A percentile compares a stretch with the other conserved stretches of the same genome.
phyloP scores from a whole-genome alignment of 352 stramenopile genomes.

The Phytophthora tubulina region DNA sequence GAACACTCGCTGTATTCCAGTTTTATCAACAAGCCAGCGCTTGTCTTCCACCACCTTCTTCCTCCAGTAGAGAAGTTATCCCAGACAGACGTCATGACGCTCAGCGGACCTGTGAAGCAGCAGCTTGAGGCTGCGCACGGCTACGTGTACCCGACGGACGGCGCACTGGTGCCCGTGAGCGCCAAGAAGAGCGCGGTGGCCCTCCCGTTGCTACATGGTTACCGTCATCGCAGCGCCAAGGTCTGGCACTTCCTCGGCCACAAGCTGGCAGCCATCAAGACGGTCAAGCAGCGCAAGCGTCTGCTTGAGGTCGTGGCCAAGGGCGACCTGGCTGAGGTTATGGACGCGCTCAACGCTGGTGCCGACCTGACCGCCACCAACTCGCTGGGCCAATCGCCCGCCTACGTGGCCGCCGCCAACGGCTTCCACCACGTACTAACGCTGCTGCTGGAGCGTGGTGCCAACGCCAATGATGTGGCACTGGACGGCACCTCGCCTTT shows the following conservation, averaged over 20 bases:
- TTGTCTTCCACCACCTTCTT: conserved; percentile 24
- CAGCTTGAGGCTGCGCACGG: conserved; percentile 51
- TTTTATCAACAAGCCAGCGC: conserved; percentile 30
- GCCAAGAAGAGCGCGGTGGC: conserved; percentile 48
- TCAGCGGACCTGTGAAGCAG: conserved; percentile 58
- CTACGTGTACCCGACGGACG: conserved; percentile 51
- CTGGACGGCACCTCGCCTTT: conserved; percentile 65
- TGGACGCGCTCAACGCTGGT: conserved; percentile 69
- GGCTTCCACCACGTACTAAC: conserved; percentile 72
- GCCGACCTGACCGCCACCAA: conserved; percentile 65
- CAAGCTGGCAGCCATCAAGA: conserved; percentile 78
- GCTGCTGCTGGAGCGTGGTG: conserved; percentile 77
- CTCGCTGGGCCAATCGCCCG: conserved; percentile 60
- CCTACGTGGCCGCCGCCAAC: conserved; percentile 65
- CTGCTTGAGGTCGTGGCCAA: conserved; percentile 70
- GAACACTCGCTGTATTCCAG: conserved; percentile 32
- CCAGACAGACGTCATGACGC: conserved; percentile 46
- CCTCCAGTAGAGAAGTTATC: conserved; percentile 33
- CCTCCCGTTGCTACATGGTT: conserved; percentile 41
- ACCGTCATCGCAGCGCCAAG: conserved; percentile 47
- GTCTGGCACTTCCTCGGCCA: conserved; percentile 84
- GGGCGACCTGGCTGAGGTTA: conserved; percentile 63
- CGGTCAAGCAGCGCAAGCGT: conserved; percentile 71
- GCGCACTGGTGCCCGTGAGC: conserved; percentile 61
- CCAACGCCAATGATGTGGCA: conserved; percentile 61